These are phyloP conservation scores for Diaporthe sp. DNA, from an alignment of 2,329 filamentous ascomycete genomes.

Conservation along the genomic window DNA sequence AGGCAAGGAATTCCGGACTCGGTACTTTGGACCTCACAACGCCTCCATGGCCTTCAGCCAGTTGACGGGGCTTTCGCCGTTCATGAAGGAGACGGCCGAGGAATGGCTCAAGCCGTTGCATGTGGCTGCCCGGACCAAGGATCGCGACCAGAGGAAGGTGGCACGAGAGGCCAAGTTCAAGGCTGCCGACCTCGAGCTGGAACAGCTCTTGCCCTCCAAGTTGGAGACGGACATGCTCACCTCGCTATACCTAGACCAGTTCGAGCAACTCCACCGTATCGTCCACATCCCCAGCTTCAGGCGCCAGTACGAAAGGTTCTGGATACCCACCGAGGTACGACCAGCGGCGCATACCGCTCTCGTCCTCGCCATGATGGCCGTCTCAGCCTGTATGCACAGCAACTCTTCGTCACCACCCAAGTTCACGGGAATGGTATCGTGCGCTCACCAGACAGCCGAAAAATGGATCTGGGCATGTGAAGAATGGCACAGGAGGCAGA, in stretches of 20 bases:
- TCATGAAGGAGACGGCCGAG: conserved; percentile 74
- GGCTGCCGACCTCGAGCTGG: conserved; percentile 63
- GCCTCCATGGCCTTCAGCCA: conserved; percentile 70
- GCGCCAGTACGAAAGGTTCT: conserved; percentile 68
- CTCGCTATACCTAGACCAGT: conserved; percentile 66
- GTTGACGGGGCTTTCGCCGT: conserved; percentile 69
- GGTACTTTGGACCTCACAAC: conserved; percentile 73
- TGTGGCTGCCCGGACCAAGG: conserved; percentile 65
- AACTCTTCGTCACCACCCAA: conserved; percentile 60
- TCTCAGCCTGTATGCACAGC: conserved; percentile 70
- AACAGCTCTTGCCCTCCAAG: conserved; percentile 62
- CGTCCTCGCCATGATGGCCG: conserved; percentile 71
- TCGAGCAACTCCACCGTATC: conserved; percentile 69
- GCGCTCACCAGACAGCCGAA: conserved; percentile 67
- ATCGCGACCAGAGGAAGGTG: conserved; percentile 66
- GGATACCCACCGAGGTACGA: conserved; percentile 61
- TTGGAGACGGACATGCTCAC: conserved; percentile 64
- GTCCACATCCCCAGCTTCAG: conserved; percentile 71
- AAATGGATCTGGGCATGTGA: conserved; percentile 70
- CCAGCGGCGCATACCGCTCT: conserved; percentile 69
- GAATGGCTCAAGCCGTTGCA: conserved; percentile 72
- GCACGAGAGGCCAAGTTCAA: conserved; percentile 65
- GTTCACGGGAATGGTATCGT: conserved; percentile 71
- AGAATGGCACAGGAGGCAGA: conserved; percentile 67
- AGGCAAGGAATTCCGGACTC: conserved; percentile 71